phyloP scores from a whole-genome alignment of 2,329 filamentous ascomycete genomes.

The Paraconiothyrium sp. region DNA sequence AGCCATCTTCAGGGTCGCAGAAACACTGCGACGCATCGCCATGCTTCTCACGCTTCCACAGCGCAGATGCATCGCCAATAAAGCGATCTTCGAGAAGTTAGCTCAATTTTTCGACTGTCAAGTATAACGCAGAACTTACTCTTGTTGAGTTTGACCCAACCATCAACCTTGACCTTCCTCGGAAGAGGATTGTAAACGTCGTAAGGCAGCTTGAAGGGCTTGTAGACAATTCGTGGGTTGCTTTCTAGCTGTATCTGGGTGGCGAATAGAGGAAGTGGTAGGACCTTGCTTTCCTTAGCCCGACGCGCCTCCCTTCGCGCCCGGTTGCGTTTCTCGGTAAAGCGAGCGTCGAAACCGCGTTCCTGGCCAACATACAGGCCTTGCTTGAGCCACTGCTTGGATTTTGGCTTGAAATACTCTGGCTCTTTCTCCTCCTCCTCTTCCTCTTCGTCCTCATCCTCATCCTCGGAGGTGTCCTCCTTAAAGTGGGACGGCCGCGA shows the following conservation, averaged over 20 bases:
- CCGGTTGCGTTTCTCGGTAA: constrained; percentile 59
- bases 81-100: constrained; percentile 75
- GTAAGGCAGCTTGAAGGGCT: constrained; percentile 89
- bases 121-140: constrained; percentile 65
- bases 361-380: constrained; percentile 88
- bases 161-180: constrained; percentile 87
- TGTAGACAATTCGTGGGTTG: constrained; percentile 57
- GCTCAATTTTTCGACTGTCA: constrained; percentile 20
- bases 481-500: constrained; percentile 34
- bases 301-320: constrained; percentile 42
- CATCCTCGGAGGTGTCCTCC: constrained; percentile 29
- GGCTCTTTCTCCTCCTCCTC: constrained; percentile 28
- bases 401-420: constrained; percentile 49
- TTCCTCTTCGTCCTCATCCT: constrained; percentile 22
- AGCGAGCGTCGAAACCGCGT: constrained; percentile 51
- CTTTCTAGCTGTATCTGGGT: constrained; percentile 75
- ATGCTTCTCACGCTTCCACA: constrained; percentile 83
- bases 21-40: constrained; percentile 72
- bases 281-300: constrained; percentile 61
- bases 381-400: constrained; percentile 81
- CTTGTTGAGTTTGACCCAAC: constrained; percentile 91
- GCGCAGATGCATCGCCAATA: constrained; percentile 79
- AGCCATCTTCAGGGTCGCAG: constrained; percentile 71
- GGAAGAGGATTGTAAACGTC: constrained; percentile 89
- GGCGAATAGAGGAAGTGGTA: constrained; percentile 82